Conservation (phyloP, 129 eudicot genomes). For the Oenanthe sinensis region DNA sequence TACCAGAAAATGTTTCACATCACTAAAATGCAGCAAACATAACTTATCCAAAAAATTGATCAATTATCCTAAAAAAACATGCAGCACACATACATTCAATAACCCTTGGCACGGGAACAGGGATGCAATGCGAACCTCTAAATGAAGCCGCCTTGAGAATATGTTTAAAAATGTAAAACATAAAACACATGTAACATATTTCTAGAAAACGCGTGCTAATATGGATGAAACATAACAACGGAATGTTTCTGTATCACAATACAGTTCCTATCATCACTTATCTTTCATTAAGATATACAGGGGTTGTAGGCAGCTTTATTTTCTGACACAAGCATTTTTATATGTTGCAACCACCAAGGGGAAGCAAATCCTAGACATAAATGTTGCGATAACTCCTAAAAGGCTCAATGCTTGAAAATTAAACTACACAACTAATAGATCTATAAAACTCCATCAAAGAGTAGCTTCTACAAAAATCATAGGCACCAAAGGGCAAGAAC, state of each 20-base stretch:
- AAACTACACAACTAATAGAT: background rate
- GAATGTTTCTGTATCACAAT: background rate
- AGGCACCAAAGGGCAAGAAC: background rate
- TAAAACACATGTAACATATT: background rate
- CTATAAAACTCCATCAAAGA: background rate
- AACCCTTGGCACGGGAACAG: background rate
- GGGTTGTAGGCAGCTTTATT: background rate
- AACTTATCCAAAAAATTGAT: background rate
- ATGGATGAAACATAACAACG: background rate
- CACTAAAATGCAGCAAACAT: background rate
- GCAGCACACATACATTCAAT: background rate
- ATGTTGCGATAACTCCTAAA: background rate
- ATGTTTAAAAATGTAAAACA: background rate
- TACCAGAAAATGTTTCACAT: constrained; percentile 6
- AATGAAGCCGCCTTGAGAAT: background rate
- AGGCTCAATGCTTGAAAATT: background rate
- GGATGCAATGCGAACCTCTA: background rate
- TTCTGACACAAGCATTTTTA: background rate
- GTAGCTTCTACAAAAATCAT: background rate
- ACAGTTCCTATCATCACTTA: background rate
- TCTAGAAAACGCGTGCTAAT: background rate
- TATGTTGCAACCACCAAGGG: background rate
- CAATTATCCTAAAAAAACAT: background rate
- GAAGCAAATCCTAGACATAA: background rate
- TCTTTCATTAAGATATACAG: background rate